These are phyloP conservation scores for Kluyveromyces starmeri DNA, from an alignment of 805 yeast genomes.

Conservation along the genomic window DNA sequence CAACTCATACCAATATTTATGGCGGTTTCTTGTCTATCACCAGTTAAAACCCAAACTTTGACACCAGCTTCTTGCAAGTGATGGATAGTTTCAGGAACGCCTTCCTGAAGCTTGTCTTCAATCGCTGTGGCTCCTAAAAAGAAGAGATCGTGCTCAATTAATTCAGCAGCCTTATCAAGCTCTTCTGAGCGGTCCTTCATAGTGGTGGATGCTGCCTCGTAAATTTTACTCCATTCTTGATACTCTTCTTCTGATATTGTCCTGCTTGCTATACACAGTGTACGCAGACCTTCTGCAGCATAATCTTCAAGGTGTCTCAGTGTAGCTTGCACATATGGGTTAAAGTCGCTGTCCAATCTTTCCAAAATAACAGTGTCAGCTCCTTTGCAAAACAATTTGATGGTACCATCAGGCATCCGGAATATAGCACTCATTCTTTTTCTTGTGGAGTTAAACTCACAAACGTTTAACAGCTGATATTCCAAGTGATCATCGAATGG, in stretches of 20 bases:
- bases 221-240: slow-evolving; percentile 52
- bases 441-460: slow-evolving; percentile 96
- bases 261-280: slow-evolving; percentile 85
- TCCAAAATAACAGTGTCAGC: slow-evolving; percentile 95
- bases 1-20: slow-evolving; percentile 98
- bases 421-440: slow-evolving; percentile 96
- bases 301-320: slow-evolving; percentile 86
- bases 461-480: slow-evolving; percentile 77
- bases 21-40: slow-evolving; percentile 98
- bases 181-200: slow-evolving; percentile 64
- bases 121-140: slow-evolving; percentile 96
- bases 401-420: slow-evolving; percentile 88
- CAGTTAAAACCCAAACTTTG: slow-evolving; percentile 95
- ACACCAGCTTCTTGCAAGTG: slow-evolving; percentile 95
- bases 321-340: slow-evolving; percentile 78
- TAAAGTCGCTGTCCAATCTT: slow-evolving; percentile 55
- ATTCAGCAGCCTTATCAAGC: slow-evolving; percentile 82
- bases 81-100: slow-evolving; percentile 96
- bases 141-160: slow-evolving; percentile 71
- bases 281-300: slow-evolving; percentile 92
- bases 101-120: slow-evolving; percentile 95
- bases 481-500: slow-evolving; percentile 42
- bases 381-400: slow-evolving; percentile 87
- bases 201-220: slow-evolving; percentile 76
- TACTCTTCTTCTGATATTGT: slow-evolving; percentile 76